Percentiles rank a stretch among this genome's conserved stretches.
Evolutionary conservation across 495 filamentous ascomycete genomes (phyloP).

Genomic region (Penicillium riverlandense): DNA sequence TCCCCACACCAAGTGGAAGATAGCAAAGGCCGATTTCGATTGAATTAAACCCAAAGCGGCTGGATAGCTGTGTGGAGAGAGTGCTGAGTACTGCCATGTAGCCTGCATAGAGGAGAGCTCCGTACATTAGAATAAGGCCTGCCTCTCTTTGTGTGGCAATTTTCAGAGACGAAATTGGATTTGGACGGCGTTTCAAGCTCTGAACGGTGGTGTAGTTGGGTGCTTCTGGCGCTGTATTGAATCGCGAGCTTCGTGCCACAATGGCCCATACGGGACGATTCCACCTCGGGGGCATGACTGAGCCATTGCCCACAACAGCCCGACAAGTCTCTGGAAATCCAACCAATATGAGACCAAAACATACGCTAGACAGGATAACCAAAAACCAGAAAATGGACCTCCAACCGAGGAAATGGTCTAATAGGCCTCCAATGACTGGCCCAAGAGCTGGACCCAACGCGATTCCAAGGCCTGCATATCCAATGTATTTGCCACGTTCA

Average conservation of each 20-base stretch:
- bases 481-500: conserved; percentile 42
- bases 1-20: conserved; percentile 37
- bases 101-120: conserved; percentile 15
- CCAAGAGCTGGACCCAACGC: conserved; percentile 46
- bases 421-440: conserved; percentile 58
- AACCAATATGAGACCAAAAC: conserved; percentile 18
- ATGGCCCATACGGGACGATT: conserved; percentile 25
- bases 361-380: conserved; percentile 45
- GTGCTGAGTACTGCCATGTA: conserved; percentile 21
- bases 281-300: conserved; percentile 28
- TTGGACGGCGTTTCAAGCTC: conserved; percentile 13
- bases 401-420: conserved; percentile 62
- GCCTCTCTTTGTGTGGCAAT: conserved; percentile 33
- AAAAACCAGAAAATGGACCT: conserved; percentile 70
- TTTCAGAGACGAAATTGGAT: conserved; percentile 17
- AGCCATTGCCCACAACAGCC: conserved; percentile 42
- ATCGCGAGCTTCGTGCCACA: conserved; percentile 6
- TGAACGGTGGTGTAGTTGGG: conserved; percentile 7
- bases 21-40: conserved; percentile 42
- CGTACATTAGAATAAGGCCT: conserved; percentile 28
- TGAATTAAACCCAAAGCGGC: conserved; percentile 31
- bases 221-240: background rate
- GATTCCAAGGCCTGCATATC: conserved; percentile 19
- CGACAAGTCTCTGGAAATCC: conserved; percentile 38
- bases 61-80: conserved; percentile 23